Base-by-base conservation (phyloP, 108 stramenopile species). In the Thalassiosira profunda region DNA sequence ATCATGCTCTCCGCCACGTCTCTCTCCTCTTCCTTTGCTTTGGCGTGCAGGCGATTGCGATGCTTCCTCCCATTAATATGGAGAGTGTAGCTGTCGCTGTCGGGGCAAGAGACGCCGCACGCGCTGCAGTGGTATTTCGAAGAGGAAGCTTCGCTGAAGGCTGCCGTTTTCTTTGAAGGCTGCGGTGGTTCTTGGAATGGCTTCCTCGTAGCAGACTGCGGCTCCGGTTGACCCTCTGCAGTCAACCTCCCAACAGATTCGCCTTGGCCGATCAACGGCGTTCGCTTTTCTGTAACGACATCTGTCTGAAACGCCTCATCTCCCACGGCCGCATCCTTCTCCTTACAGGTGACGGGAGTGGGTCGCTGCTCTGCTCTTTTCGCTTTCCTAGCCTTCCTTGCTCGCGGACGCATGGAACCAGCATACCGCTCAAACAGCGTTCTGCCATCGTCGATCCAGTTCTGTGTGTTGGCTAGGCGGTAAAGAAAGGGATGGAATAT, bases 11-110 rank as follows among this genome's bases (percentile, higher is more conserved):
- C 70, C 31, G 87, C 84, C 8, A 85, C 84, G 33, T 44, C 53
- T 33, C 70, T 63, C 58, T 90, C 79, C 38, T 91, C 93, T 14
- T 80, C 80, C n/a, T n/a, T n/a, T 26, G 86, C 84, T 14, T 63
- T 78, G 20, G 44, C 59, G 43, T 91, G 90, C n/a, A 55, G 57
- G 33, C 86, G 71, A 76, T 94, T 94, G 28, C 93, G 70, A 58
- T 94, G 93, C 58, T 90, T 94, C 51, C 89, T 74, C 38, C 93
- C 93, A 48, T 65, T 84, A 67, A 84, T 74, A 58, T 94, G 93
- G 6, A 91, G 62, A 8, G 78, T 77, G 53, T 74, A 84, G 63
- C 80, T 87, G 20, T 71, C 63, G 42, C 63, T 48, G 59, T 94
- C 90, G 4, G 86, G 85, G 60, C 93, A 94, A 14, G 62, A 79